Conservation (phyloP, 345 rosid species). For the Luvunga scandens region DNA sequence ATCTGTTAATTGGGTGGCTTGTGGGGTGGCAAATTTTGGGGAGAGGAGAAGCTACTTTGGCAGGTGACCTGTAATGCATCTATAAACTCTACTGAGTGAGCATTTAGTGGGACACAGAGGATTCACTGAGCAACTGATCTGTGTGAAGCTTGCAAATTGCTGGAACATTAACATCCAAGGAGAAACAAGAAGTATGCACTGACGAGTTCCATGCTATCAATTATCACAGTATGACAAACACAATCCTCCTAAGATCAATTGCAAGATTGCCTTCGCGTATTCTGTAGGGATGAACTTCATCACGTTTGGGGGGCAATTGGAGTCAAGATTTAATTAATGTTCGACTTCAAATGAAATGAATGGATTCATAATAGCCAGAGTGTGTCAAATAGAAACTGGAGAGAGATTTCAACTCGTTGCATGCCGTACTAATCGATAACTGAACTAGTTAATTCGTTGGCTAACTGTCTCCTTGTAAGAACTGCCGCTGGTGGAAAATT, state of each 20-base stretch:
- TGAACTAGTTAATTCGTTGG: neutral
- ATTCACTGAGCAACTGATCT: neutral
- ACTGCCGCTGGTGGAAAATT: neutral
- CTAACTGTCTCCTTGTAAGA: neutral
- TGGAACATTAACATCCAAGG: constrained; percentile 23
- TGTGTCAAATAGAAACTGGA: neutral
- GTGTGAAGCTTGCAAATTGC: constrained; percentile 19
- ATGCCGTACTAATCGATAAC: neutral
- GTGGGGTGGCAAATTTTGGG: neutral
- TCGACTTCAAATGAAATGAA: neutral
- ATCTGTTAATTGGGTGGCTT: too few relatives aligned
- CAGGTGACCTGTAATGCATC: neutral
- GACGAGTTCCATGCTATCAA: neutral
- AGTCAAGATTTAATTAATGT: neutral
- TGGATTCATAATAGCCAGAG: neutral
- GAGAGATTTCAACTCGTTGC: neutral
- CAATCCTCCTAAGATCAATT: neutral
- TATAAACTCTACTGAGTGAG: constrained; percentile 6
- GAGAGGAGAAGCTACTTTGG: neutral
- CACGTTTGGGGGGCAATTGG: neutral
- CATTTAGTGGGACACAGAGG: neutral
- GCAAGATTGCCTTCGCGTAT: neutral
- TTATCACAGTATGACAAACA: neutral
- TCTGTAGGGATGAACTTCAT: neutral
- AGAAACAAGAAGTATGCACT: constrained; percentile 12